Base-by-base conservation (phyloP, 495 filamentous ascomycete genomes). In the Pyrenopolyporus hunteri region DNA sequence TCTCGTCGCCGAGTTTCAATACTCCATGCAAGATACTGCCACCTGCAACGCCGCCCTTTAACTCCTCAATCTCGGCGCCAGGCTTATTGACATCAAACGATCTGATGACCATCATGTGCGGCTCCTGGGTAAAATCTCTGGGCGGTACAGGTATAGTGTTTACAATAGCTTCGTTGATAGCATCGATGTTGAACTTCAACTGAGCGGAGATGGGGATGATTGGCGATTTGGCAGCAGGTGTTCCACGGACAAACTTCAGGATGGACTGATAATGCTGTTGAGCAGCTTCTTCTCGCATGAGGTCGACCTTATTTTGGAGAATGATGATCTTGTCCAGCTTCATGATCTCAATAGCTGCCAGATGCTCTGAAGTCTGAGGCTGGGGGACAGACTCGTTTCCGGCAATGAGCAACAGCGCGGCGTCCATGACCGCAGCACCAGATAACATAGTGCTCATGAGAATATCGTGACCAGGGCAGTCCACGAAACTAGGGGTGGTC, bases 381-480 rank as follows among this genome's bases (percentile, higher is more conserved):
- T 98, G 94, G 14, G 94, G 94, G 77, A 94, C 97, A 13, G 89
- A 89, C 89, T 98, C 94, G 81, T 98, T 98, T 79, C 94, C 95
- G 58, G 94, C 95, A 72, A 98, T 97, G 35, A 98, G 82, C 25
- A 98, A 85, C 25, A 98, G 83, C 26, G 95, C 95, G 44, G 94
- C 94, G 75, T 98, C 94, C 94, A 98, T 98, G 82, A 98, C 94
- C 36, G 94, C 94, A 68, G 94, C 94, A 70, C 94, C 95, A 72
- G 94, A 98, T 78, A 98, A 87, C 94, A 98, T 98, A 57, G 94
- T 98, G 76, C 93, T 97, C 94, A 98, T 98, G 70, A 98, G 92
- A 91, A 98, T 98, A 78, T 98, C 94, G 88, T 98, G 94, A 76
- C 94, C 94, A 29, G 94, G 94, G 83, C 94, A 98, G 76, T 98